phyloP scores from a whole-genome alignment of 768 basidiomycete species.

The Phlebiopsis gigantea region DNA sequence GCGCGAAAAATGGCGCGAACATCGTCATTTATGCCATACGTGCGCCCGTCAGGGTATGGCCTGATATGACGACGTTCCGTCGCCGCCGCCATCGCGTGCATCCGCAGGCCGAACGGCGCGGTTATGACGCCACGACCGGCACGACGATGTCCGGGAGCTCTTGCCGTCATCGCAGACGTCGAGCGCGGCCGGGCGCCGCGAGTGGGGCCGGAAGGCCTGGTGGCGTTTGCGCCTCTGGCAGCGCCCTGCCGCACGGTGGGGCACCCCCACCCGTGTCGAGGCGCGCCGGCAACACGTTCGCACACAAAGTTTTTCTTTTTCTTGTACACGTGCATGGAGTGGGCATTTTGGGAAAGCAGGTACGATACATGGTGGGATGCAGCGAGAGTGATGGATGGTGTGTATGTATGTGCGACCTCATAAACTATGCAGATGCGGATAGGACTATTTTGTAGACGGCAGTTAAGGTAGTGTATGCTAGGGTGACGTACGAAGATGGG shows the following conservation, averaged over 20 bases:
- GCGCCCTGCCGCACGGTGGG: background rate
- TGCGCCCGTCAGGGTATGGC: too few relatives aligned
- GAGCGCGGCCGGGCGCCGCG: background rate
- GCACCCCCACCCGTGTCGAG: background rate
- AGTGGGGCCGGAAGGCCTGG: background rate
- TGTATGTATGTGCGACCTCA: background rate
- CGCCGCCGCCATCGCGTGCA: too few relatives aligned
- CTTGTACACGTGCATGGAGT: background rate
- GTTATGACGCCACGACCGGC: too few relatives aligned
- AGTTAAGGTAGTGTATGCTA: constrained; percentile 1
- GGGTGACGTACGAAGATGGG: background rate
- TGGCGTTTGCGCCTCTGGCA: background rate
- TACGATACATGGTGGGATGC: background rate
- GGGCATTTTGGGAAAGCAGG: background rate
- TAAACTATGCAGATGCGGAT: background rate
- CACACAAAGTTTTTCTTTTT: background rate
- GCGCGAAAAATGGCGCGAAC: too few relatives aligned
- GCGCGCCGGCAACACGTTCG: background rate
- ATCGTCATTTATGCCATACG: too few relatives aligned
- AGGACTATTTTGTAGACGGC: background rate
- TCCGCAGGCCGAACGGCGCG: too few relatives aligned
- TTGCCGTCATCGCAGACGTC: background rate
- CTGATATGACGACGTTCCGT: too few relatives aligned
- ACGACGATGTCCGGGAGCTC: too few relatives aligned
- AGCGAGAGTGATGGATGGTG: background rate